Base-by-base conservation (phyloP, 2,329 filamentous ascomycete species). In the Beauveria bassiana region DNA sequence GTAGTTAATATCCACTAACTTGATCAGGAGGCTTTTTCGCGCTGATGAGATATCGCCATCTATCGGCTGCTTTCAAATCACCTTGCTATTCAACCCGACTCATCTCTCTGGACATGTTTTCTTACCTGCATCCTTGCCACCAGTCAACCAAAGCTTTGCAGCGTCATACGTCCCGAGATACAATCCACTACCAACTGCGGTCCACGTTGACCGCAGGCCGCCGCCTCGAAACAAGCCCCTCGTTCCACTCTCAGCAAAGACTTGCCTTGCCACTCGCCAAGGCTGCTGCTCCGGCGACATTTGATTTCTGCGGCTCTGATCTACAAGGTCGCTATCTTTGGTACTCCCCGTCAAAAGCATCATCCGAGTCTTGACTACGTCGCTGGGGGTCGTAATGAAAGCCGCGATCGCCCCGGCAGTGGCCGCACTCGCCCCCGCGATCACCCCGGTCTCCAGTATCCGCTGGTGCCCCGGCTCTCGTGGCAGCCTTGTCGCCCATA, bases 81-180 rank as follows among this genome's bases (percentile, higher is more conserved):
- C 40, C 12, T 42, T 14, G 22, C 1, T 14, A 3, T 4, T 42
- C 22, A 18, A 4, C 22, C n/a, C 5, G 20, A 16, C 20, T 6
- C n/a, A 9, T 2, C 7, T 22, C 24, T 31, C 40, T 26, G 6
- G 3, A 18, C 8, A 40, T 20, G 10, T 12, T 12, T 43, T 43
- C 5, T 24, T 22, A 51, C 7, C 42, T 16, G 28, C 42, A 22
- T 51, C 38, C 18, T 51, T n/a, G 22, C 51, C 51, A 42, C 72
- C 68, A 55, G 75, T 77, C 64, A 88, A 72, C 79, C 84, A 90
- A 45, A 83, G 77, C 69, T 91, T 86, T 10, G 89, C 88, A 65
- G 86, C 87, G 73, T 96, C 92, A 74, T 96, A 96, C 49, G 89
- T 88, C 26, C 91, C 90, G 47, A 96, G 76, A 78, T 96, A 96